These are phyloP conservation scores for Proliferodiscus dingleyae DNA, from an alignment of 2,329 filamentous ascomycete species.

Conservation along the genomic window DNA sequence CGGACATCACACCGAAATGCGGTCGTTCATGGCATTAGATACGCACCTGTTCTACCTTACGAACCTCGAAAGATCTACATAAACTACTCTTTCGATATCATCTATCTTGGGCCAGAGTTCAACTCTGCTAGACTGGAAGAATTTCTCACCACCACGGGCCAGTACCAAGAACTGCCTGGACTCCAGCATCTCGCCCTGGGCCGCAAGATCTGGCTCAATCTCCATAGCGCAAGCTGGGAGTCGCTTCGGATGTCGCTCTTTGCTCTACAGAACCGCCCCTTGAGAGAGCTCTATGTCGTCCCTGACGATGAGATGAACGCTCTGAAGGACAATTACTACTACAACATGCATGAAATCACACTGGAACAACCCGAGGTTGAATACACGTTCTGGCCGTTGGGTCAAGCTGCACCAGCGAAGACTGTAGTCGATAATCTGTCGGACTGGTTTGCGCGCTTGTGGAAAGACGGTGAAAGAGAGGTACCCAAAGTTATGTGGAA, in stretches of 20 bases:
- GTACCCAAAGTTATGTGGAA: slow-evolving; percentile 13
- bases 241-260: slow-evolving; percentile 13
- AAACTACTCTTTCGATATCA: slow-evolving; percentile 13
- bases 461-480: slow-evolving; percentile 1
- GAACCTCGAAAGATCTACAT: slow-evolving; percentile 13
- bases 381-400: slow-evolving; percentile 7
- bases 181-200: slow-evolving; percentile 17
- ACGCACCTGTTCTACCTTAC: slow-evolving; percentile 4
- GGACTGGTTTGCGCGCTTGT: slow-evolving; percentile 16
- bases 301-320: slow-evolving; percentile 16
- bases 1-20: slow-evolving; percentile 1
- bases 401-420: slow-evolving; percentile 6
- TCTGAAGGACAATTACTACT: slow-evolving; percentile 17
- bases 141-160: slow-evolving; percentile 10
- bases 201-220: slow-evolving; percentile 14
- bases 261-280: slow-evolving; percentile 7
- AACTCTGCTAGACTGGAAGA: slow-evolving; percentile 7
- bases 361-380: slow-evolving; percentile 10
- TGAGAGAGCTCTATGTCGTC: slow-evolving; percentile 17
- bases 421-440: slow-evolving; percentile 12
- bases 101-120: slow-evolving; percentile 23
- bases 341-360: slow-evolving; percentile 13
- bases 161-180: slow-evolving; percentile 10
- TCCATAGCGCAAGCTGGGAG: slow-evolving; percentile 8
- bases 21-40: background rate